phyloP scores from a whole-genome alignment of 139 green algal species.

The Asterochloris sp. region DNA sequence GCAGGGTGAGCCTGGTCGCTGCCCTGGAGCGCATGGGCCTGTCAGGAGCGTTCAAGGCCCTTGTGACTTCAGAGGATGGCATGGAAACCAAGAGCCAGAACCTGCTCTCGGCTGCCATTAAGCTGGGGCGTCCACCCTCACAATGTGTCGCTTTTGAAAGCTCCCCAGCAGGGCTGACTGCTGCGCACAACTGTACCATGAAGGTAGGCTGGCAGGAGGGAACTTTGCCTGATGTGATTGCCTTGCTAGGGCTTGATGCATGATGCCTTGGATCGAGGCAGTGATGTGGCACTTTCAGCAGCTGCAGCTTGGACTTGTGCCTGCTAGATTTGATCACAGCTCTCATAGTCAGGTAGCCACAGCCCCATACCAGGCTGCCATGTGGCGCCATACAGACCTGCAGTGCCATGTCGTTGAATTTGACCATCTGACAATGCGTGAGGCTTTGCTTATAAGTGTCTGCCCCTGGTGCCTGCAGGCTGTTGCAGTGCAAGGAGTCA shows the following conservation, averaged over 20 bases:
- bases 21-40: conserved; percentile 59
- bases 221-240: too few species aligned
- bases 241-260: too few species aligned
- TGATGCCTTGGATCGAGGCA: too few species aligned
- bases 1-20: conserved; percentile 1
- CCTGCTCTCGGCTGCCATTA: conserved; percentile 77
- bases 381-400: too few species aligned
- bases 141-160: conserved; percentile 81
- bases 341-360: too few species aligned
- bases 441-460: too few species aligned
- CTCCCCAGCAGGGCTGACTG: conserved; percentile 61
- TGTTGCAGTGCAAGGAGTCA: conserved; percentile 50
- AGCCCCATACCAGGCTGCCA: too few species aligned
- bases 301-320: too few species aligned
- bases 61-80: conserved; percentile 72
- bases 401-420: too few species aligned
- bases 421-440: too few species aligned
- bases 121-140: conserved; percentile 74
- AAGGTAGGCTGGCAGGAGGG: conserved; percentile 32
- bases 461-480: conserved; percentile 3
- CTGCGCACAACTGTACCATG: conserved; percentile 92
- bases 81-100: conserved; percentile 76
- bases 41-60: conserved; percentile 49
- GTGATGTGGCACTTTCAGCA: too few species aligned
- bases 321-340: too few species aligned